Percentiles rank a stretch among this genome's conserved stretches.
Evolutionary conservation across 1,284 basidiomycete genomes (phyloP).

Genomic region (Leccinum fallax): DNA sequence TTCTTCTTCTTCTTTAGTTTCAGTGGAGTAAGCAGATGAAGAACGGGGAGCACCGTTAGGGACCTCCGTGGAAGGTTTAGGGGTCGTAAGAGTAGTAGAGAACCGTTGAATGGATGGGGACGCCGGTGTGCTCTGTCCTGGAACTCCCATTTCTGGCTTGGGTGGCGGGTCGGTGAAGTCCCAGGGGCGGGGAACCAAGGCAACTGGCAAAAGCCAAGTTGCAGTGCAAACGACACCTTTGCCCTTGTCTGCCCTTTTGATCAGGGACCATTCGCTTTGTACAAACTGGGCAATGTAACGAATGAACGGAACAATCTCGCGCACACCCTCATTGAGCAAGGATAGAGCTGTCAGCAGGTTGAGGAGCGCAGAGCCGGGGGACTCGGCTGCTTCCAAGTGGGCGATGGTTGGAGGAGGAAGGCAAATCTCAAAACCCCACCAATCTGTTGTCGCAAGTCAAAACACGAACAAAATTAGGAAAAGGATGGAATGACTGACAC

Average conservation of each 20-base stretch:
- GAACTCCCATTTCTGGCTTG: conserved; percentile 15
- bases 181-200: conserved; percentile 75
- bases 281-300: conserved; percentile 77
- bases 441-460: conserved; percentile 48
- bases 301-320: conserved; percentile 77
- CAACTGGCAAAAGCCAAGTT: conserved; percentile 82
- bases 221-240: conserved; percentile 81
- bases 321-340: conserved; percentile 66
- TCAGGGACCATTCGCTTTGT: conserved; percentile 68
- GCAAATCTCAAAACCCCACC: conserved; percentile 81
- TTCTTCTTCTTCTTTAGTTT: conserved; percentile 29
- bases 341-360: conserved; percentile 74
- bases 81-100: conserved; percentile 30
- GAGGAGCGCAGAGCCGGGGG: conserved; percentile 61
- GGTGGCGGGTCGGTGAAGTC: conserved; percentile 59
- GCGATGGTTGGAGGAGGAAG: conserved; percentile 67
- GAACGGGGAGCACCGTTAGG: conserved; percentile 20
- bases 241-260: conserved; percentile 65
- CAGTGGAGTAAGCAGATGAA: conserved; percentile 34
- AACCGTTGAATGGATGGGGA: conserved; percentile 30
- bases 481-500: conserved; percentile 48
- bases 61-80: conserved; percentile 36
- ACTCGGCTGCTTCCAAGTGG: conserved; percentile 62
- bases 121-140: conserved; percentile 24
- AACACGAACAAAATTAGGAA: conserved; percentile 8